Evolutionary conservation across 768 basidiomycete genomes (phyloP), one percentile per base, ranked within the genome.

Genomic region (Amanita rimosa): DNA sequence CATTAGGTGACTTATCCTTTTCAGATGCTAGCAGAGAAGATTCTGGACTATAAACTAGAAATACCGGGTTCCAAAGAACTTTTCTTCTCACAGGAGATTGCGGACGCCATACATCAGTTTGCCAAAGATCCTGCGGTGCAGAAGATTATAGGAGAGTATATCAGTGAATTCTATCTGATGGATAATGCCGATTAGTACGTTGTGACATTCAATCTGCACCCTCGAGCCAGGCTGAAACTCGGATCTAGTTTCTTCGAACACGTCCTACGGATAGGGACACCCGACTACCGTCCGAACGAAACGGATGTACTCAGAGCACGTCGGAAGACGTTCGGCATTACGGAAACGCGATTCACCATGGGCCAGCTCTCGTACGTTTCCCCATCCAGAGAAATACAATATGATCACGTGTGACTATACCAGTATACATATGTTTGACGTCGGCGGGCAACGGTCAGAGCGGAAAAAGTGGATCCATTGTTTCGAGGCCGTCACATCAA

Each of bases 121-220:
- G 83, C 81, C 81, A 74, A 78, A 48, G 85, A 88, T 58, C 77
- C 80, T 9, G 73, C 83, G 46, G 76, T 81, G 1, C 66, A 68
- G 5, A 70, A 68, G 51, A 63, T 76, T n/a, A 67, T 74, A 63
- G 71, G 74, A 52, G 72, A 74, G 52, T 79, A 81, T 54, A 67
- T 70, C 17, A 78, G 70, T 60, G 83, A 92, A 48, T 95, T 95
- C 58, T 94, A 95, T 60, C 70, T 96, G 11, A 95, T 94, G 90
- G 94, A 96, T 60, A 87, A 80, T n/a, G 94, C 94, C 0, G 72
- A 73, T 38, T 95, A 95, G 88, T 90, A 56, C 60, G 85, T 75
- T 13, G 26, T 1, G 36, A 13, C 35, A 19, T 36, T 17, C 13
- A 11, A 31, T 24, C 46, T 14, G 4, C 22, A n/a, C 45, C 27